Evolutionary conservation across 2,329 filamentous ascomycete species (phyloP).

Genomic region (Tolypocladium pustulatum): DNA sequence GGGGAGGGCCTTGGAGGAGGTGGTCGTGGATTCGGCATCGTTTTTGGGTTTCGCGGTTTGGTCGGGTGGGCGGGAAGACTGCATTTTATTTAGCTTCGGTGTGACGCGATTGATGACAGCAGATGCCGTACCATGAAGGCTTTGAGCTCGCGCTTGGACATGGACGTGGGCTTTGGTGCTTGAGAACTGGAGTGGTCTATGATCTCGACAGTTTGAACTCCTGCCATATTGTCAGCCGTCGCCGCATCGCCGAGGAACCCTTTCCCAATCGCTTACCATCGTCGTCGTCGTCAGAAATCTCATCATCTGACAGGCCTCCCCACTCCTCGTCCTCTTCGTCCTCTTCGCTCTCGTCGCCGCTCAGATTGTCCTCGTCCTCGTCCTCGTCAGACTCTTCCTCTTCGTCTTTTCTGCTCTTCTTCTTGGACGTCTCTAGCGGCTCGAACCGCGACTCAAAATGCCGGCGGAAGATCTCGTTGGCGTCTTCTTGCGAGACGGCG

Average conservation of each 20-base stretch:
- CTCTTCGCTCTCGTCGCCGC: constrained; percentile 24
- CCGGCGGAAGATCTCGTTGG: constrained; percentile 66
- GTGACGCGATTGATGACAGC: neutral
- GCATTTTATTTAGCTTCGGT: constrained; percentile 4
- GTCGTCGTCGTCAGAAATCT: constrained; percentile 13
- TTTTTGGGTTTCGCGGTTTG: constrained; percentile 13
- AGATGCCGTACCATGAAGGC: constrained; percentile 56
- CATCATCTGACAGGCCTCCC: constrained; percentile 17
- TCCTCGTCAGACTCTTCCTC: constrained; percentile 14
- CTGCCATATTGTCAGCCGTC: constrained; percentile 3
- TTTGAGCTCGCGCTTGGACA: constrained; percentile 62
- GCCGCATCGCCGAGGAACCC: neutral
- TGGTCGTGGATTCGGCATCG: constrained; percentile 11
- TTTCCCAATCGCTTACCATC: constrained; percentile 8
- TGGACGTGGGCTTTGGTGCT: constrained; percentile 25
- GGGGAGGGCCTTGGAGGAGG: constrained; percentile 24
- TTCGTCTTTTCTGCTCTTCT: constrained; percentile 10
- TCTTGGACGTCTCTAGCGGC: constrained; percentile 44
- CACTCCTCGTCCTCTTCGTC: constrained; percentile 16
- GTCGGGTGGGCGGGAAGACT: constrained; percentile 40
- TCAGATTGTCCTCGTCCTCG: constrained; percentile 10
- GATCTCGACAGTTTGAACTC: constrained; percentile 38
- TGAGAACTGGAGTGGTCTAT: constrained; percentile 44
- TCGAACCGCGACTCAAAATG: constrained; percentile 86
- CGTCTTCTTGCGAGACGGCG: constrained; percentile 33